These are phyloP conservation scores for Trichoderma endophyticum DNA, from an alignment of 2,329 filamentous ascomycete genomes.

Conservation along the genomic window DNA sequence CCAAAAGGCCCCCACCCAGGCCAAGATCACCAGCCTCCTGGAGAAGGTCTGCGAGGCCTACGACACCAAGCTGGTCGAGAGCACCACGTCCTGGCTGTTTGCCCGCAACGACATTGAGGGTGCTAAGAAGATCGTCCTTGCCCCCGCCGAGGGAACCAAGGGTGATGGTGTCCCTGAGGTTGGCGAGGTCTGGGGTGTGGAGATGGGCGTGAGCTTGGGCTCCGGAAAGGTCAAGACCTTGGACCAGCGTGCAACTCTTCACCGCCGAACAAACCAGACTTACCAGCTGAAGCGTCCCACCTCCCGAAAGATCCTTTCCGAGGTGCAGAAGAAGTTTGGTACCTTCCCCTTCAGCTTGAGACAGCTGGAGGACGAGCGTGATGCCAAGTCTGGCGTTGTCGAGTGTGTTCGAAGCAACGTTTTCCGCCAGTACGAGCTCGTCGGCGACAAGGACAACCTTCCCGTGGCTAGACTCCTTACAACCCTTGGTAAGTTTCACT, in stretches of 20 bases:
- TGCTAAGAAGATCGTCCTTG: conserved; percentile 94
- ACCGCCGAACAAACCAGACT: conserved; percentile 87
- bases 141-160: conserved; percentile 80
- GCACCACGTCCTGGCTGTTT: conserved; percentile 96
- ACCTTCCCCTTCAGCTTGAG: conserved; percentile 97
- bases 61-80: conserved; percentile 90
- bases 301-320: conserved; percentile 86
- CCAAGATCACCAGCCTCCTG: conserved; percentile 79
- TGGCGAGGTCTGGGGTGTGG: conserved; percentile 95
- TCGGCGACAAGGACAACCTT: conserved; percentile 86
- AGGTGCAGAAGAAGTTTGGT: conserved; percentile 96
- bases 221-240: conserved; percentile 93
- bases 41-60: conserved; percentile 91
- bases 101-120: conserved; percentile 97
- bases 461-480: conserved; percentile 84
- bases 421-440: conserved; percentile 92
- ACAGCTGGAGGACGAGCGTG: conserved; percentile 93
- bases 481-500: conserved; percentile 73
- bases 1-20: conserved; percentile 78
- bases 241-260: conserved; percentile 82
- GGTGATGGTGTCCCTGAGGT: conserved; percentile 86
- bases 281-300: conserved; percentile 93
- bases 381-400: conserved; percentile 91
- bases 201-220: conserved; percentile 88
- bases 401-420: conserved; percentile 94